Conservation (phyloP, 495 filamentous ascomycete genomes). For the Friedmanniomyces simplex region DNA sequence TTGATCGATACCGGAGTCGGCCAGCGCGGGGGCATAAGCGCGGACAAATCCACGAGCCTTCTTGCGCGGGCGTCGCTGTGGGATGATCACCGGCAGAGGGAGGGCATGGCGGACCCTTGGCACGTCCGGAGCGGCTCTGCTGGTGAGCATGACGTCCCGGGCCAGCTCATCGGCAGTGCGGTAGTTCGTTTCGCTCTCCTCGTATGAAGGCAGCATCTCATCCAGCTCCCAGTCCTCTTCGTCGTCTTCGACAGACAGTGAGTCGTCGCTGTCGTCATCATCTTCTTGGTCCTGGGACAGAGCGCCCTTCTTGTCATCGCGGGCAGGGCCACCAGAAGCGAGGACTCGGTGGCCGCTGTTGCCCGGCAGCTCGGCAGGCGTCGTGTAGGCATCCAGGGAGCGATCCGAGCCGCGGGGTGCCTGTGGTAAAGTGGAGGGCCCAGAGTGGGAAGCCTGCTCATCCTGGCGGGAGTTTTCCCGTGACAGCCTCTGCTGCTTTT, state of each 20-base stretch:
- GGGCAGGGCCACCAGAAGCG: conserved; percentile 10
- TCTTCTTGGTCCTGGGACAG: conserved; percentile 6
- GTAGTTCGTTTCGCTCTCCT: conserved; percentile 2
- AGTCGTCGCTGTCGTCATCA: conserved; percentile 6
- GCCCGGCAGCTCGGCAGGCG: neutral
- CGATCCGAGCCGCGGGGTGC: neutral
- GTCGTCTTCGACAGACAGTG: conserved; percentile 27
- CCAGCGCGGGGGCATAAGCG: conserved; percentile 44
- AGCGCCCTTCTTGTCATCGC: conserved; percentile 16
- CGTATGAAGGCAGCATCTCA: conserved; percentile 28
- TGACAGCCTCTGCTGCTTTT: conserved; percentile 31
- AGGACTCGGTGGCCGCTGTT: conserved; percentile 7
- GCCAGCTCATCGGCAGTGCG: conserved; percentile 13
- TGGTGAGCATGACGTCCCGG: conserved; percentile 21
- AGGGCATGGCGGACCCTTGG: conserved; percentile 19
- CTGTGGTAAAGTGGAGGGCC: neutral
- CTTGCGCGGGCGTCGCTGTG: conserved; percentile 39
- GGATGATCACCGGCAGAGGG: conserved; percentile 38
- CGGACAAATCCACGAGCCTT: conserved; percentile 38
- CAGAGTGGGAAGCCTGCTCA: neutral
- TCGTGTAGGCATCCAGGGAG: neutral
- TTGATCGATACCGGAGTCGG: conserved; percentile 42
- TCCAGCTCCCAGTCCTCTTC: conserved; percentile 44
- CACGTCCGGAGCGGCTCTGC: conserved; percentile 10
- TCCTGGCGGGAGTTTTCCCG: conserved; percentile 8